Conservation (phyloP, 768 basidiomycete species). For the Tephrocybe sp. region DNA sequence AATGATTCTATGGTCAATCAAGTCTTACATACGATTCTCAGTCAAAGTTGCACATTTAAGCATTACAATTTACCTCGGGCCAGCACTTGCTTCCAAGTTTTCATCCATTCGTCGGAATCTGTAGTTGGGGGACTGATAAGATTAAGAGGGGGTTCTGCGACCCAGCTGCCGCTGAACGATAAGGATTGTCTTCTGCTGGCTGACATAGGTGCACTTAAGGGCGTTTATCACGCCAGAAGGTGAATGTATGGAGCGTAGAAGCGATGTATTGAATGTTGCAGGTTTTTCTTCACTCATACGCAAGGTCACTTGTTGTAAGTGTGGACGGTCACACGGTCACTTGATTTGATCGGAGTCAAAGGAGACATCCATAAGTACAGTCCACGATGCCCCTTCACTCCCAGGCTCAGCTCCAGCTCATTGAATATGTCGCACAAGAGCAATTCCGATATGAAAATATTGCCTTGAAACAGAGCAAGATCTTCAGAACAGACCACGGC, state of each 20-base stretch:
- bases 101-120: slow-evolving; percentile 49
- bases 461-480: too few species aligned
- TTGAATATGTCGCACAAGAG: too few species aligned
- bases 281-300: too few species aligned
- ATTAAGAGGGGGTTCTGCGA: slow-evolving; percentile 21
- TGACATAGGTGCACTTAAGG: slow-evolving; percentile 27
- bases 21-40: slow-evolving; percentile 44
- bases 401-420: too few species aligned
- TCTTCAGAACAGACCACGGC: too few species aligned
- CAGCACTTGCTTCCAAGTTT: slow-evolving; percentile 52
- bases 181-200: slow-evolving; percentile 37
- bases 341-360: background rate
- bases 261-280: slow-evolving; percentile 1
- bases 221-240: background rate
- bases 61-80: slow-evolving; percentile 51
- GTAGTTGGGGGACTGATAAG: slow-evolving; percentile 26
- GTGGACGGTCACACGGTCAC: too few species aligned
- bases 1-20: slow-evolving; percentile 70
- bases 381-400: too few species aligned
- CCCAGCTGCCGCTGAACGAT: slow-evolving; percentile 36
- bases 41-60: background rate
- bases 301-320: background rate
- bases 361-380: too few species aligned
- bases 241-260: background rate
- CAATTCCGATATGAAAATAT: too few species aligned